Conservation (phyloP, 192 early-diverging fungal species). For the Neocallimastix lanati region DNA sequence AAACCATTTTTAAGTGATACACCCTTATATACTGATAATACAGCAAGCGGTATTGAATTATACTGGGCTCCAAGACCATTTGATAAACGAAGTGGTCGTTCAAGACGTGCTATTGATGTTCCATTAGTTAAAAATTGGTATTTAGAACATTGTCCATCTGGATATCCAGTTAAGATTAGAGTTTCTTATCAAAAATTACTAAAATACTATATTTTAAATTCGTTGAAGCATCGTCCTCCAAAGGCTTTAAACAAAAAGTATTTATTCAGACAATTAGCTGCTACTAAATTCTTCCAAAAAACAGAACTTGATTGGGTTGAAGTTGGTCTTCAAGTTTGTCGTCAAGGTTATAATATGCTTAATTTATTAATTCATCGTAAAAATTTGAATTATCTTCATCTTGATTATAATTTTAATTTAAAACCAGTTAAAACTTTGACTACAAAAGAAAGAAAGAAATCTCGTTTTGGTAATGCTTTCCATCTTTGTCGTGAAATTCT, state of each 20-base stretch:
- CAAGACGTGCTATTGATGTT: conserved; percentile 79
- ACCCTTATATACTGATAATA: conserved; percentile 75
- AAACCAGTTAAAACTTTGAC: conserved; percentile 98
- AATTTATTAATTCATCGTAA: conserved; percentile 96
- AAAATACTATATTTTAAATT: conserved; percentile 90
- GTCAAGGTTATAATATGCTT: conserved; percentile 99
- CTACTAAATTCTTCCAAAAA: conserved; percentile 96
- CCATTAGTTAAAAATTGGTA: conserved; percentile 97
- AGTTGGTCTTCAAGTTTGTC: conserved; percentile 91
- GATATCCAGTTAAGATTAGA: conserved; percentile 90
- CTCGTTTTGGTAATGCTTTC: conserved; percentile 94
- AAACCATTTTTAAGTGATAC: conserved; percentile 63
- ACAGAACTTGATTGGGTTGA: conserved; percentile 99
- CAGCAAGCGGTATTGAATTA: conserved; percentile 74
- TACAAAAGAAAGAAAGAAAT: conserved; percentile 98
- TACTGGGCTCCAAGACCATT: conserved; percentile 99
- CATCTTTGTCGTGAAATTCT: conserved; percentile 87
- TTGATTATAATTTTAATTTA: conserved; percentile 99
- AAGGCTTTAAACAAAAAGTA: conserved; percentile 83
- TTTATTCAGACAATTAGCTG: conserved; percentile 82
- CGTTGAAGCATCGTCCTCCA: conserved; percentile 68
- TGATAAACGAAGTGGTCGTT: conserved; percentile 75
- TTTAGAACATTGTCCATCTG: conserved; percentile 82
- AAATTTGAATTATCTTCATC: conserved; percentile 91
- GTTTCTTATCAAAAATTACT: conserved; percentile 97